These are phyloP conservation scores for Colletotrichum tamarilloi DNA, from an alignment of 2,329 filamentous ascomycete genomes.

Conservation along the genomic window DNA sequence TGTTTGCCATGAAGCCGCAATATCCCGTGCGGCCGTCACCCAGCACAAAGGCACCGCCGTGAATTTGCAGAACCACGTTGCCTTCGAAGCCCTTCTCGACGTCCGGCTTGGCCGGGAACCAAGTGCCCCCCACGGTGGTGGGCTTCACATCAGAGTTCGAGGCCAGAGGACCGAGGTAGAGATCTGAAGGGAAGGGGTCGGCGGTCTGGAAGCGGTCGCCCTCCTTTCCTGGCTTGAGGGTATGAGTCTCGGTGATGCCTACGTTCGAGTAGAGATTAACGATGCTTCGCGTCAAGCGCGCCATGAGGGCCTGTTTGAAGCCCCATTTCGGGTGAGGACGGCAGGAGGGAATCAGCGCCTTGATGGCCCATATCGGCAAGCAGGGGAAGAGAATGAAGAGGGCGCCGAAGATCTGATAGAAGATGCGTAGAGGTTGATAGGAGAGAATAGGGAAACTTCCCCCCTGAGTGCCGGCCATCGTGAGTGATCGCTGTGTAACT, in stretches of 20 bases:
- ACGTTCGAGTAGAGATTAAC: constrained; percentile 20
- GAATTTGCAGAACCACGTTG: constrained; percentile 44
- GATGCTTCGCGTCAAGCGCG: constrained; percentile 11
- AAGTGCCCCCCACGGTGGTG: constrained; percentile 37
- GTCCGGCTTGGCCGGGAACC: constrained; percentile 38
- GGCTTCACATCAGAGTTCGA: constrained; percentile 35
- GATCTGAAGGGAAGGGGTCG: constrained; percentile 24
- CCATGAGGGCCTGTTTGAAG: constrained; percentile 24
- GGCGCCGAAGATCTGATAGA: constrained; percentile 10
- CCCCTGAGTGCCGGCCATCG: constrained; percentile 6
- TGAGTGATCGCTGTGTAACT: background rate
- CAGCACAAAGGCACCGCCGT: constrained; percentile 47
- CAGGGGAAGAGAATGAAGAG: constrained; percentile 7
- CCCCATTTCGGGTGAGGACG: constrained; percentile 23
- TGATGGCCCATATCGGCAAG: constrained; percentile 7
- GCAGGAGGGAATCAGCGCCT: constrained; percentile 13
- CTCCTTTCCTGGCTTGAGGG: constrained; percentile 41
- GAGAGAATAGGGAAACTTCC: constrained; percentile 11
- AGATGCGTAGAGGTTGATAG: constrained; percentile 4
- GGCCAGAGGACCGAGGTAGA: constrained; percentile 36
- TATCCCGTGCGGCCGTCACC: constrained; percentile 45
- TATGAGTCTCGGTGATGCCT: constrained; percentile 22
- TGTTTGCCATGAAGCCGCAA: constrained; percentile 41
- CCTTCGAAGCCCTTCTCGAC: constrained; percentile 17
- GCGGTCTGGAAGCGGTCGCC: constrained; percentile 40